phyloP scores from a whole-genome alignment of 306 rosid species.

The Sicyos edulis region DNA sequence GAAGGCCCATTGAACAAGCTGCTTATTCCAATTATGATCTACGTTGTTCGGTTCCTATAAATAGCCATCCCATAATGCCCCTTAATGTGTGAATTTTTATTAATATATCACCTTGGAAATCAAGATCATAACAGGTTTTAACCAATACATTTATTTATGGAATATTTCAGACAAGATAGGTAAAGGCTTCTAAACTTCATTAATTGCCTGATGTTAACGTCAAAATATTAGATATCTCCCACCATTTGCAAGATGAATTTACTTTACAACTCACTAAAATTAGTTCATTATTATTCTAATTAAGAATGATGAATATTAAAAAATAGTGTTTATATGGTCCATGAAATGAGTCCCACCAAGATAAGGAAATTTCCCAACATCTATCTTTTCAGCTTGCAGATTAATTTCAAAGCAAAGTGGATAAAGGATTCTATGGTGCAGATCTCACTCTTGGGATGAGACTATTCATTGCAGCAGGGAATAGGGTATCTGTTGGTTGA shows the following conservation, averaged over 20 bases:
- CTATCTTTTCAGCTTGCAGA: constrained; percentile 1
- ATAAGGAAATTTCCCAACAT: not conserved
- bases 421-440: not conserved
- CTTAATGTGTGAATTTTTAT: not conserved
- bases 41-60: not conserved
- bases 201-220: not conserved
- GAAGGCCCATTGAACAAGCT: not conserved
- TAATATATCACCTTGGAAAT: not conserved
- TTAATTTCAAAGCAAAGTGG: constrained; percentile 6
- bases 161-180: not conserved
- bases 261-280: not conserved
- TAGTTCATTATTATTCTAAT: not conserved
- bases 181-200: not conserved
- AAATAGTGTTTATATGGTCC: not conserved
- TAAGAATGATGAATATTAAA: not conserved
- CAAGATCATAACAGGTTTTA: constrained; percentile 2
- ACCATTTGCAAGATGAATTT: not conserved
- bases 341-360: not conserved
- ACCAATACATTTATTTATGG: not conserved
- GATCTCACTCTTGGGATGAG: not conserved
- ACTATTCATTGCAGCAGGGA: not conserved
- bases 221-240: not conserved
- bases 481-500: not conserved
- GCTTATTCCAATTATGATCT: not conserved
- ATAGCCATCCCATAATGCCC: constrained; percentile 5